Evolutionary conservation across 2,329 filamentous ascomycete genomes (phyloP).

Genomic region (Pseudopithomyces chartarum): DNA sequence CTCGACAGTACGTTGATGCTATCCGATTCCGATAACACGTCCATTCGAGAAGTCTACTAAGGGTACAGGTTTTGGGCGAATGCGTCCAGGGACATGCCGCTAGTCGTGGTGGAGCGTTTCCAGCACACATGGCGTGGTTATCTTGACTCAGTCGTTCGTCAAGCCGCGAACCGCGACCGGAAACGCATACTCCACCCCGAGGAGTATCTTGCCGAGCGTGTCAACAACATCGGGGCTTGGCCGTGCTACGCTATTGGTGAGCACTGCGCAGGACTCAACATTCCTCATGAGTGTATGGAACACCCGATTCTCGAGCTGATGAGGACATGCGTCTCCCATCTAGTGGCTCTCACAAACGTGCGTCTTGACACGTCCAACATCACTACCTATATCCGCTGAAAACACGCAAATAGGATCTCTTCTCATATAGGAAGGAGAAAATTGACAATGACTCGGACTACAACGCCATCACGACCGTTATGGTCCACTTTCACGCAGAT

Average conservation of each 20-base stretch:
- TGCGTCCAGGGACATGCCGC: neutral
- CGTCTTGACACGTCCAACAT: neutral
- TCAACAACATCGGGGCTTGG: neutral
- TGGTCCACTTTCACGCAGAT: neutral
- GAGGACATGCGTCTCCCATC: neutral
- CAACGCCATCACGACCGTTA: neutral
- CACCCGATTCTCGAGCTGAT: neutral
- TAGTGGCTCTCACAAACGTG: neutral
- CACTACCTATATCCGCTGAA: neutral
- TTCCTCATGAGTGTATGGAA: constrained; percentile 1
- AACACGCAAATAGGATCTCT: neutral
- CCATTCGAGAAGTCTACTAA: neutral
- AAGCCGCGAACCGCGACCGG: neutral
- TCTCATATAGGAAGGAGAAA: neutral
- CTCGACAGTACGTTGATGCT: neutral
- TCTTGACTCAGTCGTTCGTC: neutral
- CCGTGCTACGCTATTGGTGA: neutral
- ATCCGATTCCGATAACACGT: neutral
- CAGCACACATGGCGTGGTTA: neutral
- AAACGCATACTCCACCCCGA: neutral
- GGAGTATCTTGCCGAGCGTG: neutral
- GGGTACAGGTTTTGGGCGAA: neutral
- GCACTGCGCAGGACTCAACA: neutral
- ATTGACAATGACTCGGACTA: neutral
- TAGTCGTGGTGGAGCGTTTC: neutral